Evolutionary conservation across 352 stramenopile genomes (phyloP), one percentile per base, ranked within the genome.

Genomic region (Peronospora belbahrii): DNA sequence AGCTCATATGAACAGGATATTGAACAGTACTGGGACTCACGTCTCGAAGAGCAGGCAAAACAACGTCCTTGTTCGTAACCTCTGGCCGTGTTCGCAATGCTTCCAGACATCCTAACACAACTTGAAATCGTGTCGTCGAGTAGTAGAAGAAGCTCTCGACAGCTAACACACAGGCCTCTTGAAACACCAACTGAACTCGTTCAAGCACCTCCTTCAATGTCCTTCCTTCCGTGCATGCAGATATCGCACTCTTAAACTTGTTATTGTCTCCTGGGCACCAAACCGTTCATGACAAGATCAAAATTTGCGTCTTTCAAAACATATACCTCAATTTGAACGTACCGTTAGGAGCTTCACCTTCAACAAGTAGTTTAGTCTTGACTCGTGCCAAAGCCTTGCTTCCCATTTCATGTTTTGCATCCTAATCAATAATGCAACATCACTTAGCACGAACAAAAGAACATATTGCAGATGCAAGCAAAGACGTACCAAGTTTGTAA

Each of bases 121-220:
- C 31, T 44, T 74, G 61, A 47, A 73, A 85, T 39, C 83, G 83
- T n/a, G 42, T 42, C 10, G 58, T 70, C 2, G 75, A 77, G 39
- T 88, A 83, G 45, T 68, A 63, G 34, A 66, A 79, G 39, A 88
- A 88, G 1, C 66, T 69, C 48, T 88, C 75, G 2, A 68, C 31
- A 63, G 78, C 74, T 17, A 88, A 42, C 11, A 84, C 73, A n/a
- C 70, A 74, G 10, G 63, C 73, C 38, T 76, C 64, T 43, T 75
- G 59, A 37, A 83, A 70, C 9, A 48, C 17, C 44, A 63, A 51
- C 11, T 67, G 57, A 14, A 83, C 62, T 11, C 37, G 11, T 13
- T 59, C 52, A 18, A 83, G 49, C n/a, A 65, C 17, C 4, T 48
- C 10, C 32, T 34, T 17, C 11, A 64, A 28, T 14, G 48, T 38